Conservation (phyloP, 1,284 basidiomycete species). For the Veloporphyrellus conicus region DNA sequence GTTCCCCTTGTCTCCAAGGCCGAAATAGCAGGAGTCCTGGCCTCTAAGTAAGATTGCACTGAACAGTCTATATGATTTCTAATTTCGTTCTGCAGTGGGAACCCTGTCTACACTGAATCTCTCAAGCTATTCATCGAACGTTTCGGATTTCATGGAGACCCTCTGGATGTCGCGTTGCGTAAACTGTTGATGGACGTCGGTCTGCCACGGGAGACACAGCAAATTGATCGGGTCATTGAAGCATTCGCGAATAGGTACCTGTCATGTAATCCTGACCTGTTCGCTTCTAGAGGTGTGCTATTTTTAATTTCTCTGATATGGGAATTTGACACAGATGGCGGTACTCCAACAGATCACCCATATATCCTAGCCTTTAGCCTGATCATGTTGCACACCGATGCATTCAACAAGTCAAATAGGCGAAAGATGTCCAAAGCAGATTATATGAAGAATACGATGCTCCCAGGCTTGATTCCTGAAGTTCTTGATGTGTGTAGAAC, state of each 20-base stretch:
- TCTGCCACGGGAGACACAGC: constrained; percentile 93
- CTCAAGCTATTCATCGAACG: constrained; percentile 70
- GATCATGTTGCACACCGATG: constrained; percentile 98
- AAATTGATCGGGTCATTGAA: constrained; percentile 97
- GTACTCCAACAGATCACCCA: constrained; percentile 68
- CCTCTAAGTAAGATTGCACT: constrained; percentile 60
- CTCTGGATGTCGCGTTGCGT: constrained; percentile 90
- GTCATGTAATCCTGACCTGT: constrained; percentile 80
- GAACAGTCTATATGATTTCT: constrained; percentile 4
- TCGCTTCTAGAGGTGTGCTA: constrained; percentile 66
- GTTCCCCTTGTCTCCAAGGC: constrained; percentile 62
- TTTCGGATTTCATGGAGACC: constrained; percentile 79
- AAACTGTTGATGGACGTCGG: constrained; percentile 88
- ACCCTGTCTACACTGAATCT: constrained; percentile 69
- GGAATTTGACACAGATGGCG: constrained; percentile 1
- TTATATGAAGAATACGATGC: constrained; percentile 85
- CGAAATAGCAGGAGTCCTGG: constrained; percentile 74
- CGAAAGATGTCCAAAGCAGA: constrained; percentile 95
- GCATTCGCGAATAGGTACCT: constrained; percentile 87
- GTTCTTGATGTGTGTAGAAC: constrained; percentile 69
- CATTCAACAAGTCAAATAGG: constrained; percentile 97
- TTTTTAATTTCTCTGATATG: not conserved
- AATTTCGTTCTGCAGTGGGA: constrained; percentile 47
- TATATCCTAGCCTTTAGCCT: constrained; percentile 97
- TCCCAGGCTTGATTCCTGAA: constrained; percentile 81